Conservation (phyloP, 1,284 basidiomycete genomes). For the Tausonia pullulans region DNA sequence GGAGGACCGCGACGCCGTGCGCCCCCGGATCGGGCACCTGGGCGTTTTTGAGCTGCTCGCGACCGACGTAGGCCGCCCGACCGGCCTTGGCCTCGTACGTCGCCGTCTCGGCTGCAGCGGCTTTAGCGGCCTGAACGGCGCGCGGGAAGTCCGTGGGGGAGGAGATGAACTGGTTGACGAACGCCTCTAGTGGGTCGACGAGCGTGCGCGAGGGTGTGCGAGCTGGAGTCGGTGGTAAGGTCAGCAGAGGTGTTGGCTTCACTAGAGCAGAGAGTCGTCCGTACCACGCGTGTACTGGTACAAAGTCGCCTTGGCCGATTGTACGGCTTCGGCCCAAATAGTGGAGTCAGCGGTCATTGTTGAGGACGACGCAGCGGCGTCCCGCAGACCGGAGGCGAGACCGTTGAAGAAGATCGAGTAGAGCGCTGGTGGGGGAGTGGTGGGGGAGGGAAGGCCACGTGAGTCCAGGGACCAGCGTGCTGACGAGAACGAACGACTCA, state of each 20-base stretch:
- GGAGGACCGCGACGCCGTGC: constrained; percentile 67
- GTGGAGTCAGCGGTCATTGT: constrained; percentile 37
- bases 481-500: constrained; percentile 5
- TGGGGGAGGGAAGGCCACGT: not conserved
- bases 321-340: constrained; percentile 53
- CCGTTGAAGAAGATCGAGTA: constrained; percentile 86
- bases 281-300: constrained; percentile 41
- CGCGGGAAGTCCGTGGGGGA: constrained; percentile 37
- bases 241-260: not conserved
- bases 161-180: constrained; percentile 46
- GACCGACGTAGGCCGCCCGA: constrained; percentile 75
- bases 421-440: constrained; percentile 41
- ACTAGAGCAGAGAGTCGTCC: not conserved
- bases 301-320: constrained; percentile 54
- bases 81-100: constrained; percentile 76
- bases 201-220: constrained; percentile 82
- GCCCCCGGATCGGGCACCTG: constrained; percentile 78
- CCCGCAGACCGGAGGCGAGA: constrained; percentile 62
- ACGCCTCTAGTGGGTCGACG: constrained; percentile 80
- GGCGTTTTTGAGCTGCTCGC: constrained; percentile 54
- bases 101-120: constrained; percentile 60
- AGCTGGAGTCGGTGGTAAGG: constrained; percentile 41
- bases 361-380: constrained; percentile 26
- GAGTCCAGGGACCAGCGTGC: too few species aligned
- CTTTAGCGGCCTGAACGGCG: constrained; percentile 49